A percentile compares a stretch with the other conserved stretches of the same genome.
These are phyloP conservation scores for Diplodia intermedia DNA, from an alignment of 2,329 filamentous ascomycete species.

Conservation along the genomic window DNA sequence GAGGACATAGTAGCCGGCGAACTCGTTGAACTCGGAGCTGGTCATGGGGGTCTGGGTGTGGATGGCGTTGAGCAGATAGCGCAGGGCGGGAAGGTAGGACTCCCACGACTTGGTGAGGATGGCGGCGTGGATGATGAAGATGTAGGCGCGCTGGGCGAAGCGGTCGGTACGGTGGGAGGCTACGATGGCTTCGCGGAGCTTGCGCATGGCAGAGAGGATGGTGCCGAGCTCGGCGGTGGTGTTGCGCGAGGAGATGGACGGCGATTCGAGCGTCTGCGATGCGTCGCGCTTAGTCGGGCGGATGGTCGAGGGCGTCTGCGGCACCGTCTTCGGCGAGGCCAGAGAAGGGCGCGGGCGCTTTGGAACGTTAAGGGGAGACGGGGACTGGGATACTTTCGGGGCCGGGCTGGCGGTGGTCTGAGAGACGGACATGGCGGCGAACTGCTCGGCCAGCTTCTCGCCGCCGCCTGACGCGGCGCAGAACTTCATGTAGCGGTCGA, in stretches of 20 bases:
- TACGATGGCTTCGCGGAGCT: constrained; percentile 88
- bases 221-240: constrained; percentile 67
- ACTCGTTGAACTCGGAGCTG: constrained; percentile 75
- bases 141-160: constrained; percentile 87
- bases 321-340: constrained; percentile 31
- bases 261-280: constrained; percentile 35
- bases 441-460: constrained; percentile 76
- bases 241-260: constrained; percentile 51
- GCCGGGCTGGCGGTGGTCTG: constrained; percentile 28
- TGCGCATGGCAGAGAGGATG: constrained; percentile 84
- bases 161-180: constrained; percentile 76
- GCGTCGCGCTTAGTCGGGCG: constrained; percentile 34
- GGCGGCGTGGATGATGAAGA: constrained; percentile 86
- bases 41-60: constrained; percentile 73
- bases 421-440: constrained; percentile 66
- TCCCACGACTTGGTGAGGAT: constrained; percentile 83
- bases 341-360: constrained; percentile 33
- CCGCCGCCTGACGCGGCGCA: constrained; percentile 76
- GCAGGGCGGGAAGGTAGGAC: constrained; percentile 86
- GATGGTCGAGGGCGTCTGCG: constrained; percentile 29
- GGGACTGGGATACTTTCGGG: constrained; percentile 35
- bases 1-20: constrained; percentile 80
- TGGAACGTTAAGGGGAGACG: constrained; percentile 21
- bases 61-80: constrained; percentile 76
- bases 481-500: constrained; percentile 87